Percentiles rank a stretch among this genome's conserved stretches.
These are phyloP conservation scores for Cutaneotrichosporon daszewskae DNA, from an alignment of 1,284 basidiomycete genomes.

Conservation along the genomic window DNA sequence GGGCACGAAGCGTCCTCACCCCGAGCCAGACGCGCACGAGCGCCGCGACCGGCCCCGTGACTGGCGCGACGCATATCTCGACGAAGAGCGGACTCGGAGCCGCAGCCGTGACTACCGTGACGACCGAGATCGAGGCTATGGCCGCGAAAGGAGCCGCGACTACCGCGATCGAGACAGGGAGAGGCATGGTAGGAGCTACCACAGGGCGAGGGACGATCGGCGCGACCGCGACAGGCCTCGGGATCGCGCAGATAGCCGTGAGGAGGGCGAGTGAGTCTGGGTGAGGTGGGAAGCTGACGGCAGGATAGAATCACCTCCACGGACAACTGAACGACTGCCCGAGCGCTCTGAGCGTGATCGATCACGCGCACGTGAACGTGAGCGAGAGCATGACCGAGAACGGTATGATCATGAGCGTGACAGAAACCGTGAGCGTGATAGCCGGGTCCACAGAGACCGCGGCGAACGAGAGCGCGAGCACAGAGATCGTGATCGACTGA, in stretches of 20 bases:
- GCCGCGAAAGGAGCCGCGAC: conserved; percentile 3
- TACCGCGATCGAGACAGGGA: conserved; percentile 22
- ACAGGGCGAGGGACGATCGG: conserved; percentile 5
- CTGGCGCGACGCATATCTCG: conserved; percentile 67
- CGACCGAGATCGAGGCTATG: conserved; percentile 9
- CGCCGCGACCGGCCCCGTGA: conserved; percentile 60
- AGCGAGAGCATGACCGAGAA: conserved; percentile 32
- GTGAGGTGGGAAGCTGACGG: neutral
- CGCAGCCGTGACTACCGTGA: conserved; percentile 3
- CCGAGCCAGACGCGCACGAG: conserved; percentile 33
- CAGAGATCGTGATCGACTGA: neutral
- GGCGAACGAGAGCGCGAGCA: too few relatives aligned
- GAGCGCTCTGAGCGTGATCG: too few relatives aligned
- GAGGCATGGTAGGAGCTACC: conserved; percentile 9
- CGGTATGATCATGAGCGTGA: neutral
- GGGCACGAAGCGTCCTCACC: conserved; percentile 1
- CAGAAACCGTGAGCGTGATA: neutral
- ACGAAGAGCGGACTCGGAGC: conserved; percentile 28
- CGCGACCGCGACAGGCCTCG: neutral
- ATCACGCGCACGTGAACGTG: too few relatives aligned
- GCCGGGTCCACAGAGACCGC: neutral
- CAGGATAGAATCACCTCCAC: conserved; percentile 2
- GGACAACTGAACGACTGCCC: conserved; percentile 54
- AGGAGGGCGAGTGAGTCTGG: conserved; percentile 11
- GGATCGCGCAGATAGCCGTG: conserved; percentile 5